Conservation (phyloP, 306 rosid species). For the Lathyrus tuberosus region DNA sequence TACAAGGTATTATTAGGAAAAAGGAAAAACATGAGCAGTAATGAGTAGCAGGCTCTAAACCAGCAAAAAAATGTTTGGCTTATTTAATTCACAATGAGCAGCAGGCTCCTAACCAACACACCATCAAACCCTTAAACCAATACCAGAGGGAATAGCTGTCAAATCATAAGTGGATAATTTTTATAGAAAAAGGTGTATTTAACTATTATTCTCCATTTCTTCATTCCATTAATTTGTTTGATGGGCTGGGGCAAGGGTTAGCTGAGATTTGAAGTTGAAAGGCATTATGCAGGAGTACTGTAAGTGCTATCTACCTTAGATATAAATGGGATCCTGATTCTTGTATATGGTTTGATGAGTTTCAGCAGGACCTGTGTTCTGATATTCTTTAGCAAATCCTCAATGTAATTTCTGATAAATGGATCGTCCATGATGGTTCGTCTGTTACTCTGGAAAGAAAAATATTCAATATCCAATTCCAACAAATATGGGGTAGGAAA, state of each 20-base stretch:
- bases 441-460: slow-evolving; percentile 66
- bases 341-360: slow-evolving; percentile 96
- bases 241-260: neutral
- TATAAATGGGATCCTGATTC: slow-evolving; percentile 94
- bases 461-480: slow-evolving; percentile 34
- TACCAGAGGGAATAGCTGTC: neutral
- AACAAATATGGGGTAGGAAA: slow-evolving; percentile 32
- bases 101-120: slow-evolving; percentile 15
- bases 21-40: neutral
- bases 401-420: slow-evolving; percentile 92
- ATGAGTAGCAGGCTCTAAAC: neutral
- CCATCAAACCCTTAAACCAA: slow-evolving; percentile 28
- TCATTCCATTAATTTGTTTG: slow-evolving; percentile 5
- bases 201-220: slow-evolving; percentile 6
- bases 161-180: neutral
- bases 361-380: slow-evolving; percentile 97
- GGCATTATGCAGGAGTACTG: neutral
- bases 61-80: slow-evolving; percentile 4
- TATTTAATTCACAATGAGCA: slow-evolving; percentile 32
- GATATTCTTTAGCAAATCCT: slow-evolving; percentile 93
- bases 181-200: slow-evolving; percentile 16
- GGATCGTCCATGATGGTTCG: slow-evolving; percentile 97
- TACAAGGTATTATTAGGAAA: neutral
- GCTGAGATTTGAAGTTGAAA: slow-evolving; percentile 22
- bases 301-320: slow-evolving; percentile 65